phyloP scores from a whole-genome alignment of 495 filamentous ascomycete genomes.

The Xylaria acuta region DNA sequence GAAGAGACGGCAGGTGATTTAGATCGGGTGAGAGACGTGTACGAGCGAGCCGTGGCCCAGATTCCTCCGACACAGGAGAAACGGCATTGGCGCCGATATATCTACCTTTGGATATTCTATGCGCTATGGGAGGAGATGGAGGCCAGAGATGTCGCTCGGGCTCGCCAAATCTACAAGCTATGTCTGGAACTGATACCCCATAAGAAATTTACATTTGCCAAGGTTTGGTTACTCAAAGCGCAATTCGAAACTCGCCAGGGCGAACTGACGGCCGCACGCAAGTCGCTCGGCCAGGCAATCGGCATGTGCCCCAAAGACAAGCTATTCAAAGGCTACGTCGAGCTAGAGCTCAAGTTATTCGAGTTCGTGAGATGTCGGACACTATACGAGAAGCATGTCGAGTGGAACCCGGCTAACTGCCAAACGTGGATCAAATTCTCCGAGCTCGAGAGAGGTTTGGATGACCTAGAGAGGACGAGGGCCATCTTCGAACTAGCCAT shows the following conservation, averaged over 20 bases:
- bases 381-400: constrained; percentile 90
- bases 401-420: constrained; percentile 87
- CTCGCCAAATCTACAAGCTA: constrained; percentile 88
- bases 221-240: constrained; percentile 91
- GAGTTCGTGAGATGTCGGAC: constrained; percentile 91
- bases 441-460: constrained; percentile 86
- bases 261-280: constrained; percentile 78
- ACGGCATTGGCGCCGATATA: constrained; percentile 95
- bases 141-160: constrained; percentile 76
- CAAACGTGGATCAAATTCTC: constrained; percentile 96
- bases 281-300: constrained; percentile 86
- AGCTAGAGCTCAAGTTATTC: constrained; percentile 87
- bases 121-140: constrained; percentile 93
- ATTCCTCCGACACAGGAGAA: constrained; percentile 96
- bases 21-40: constrained; percentile 86
- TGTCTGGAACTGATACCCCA: constrained; percentile 89
- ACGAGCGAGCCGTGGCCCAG: constrained; percentile 95
- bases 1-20: constrained; percentile 83
- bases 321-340: constrained; percentile 91
- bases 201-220: constrained; percentile 97
- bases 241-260: constrained; percentile 92
- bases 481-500: constrained; percentile 93
- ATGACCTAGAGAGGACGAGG: constrained; percentile 85
- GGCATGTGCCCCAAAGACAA: constrained; percentile 96
- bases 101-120: constrained; percentile 98